Evolutionary conservation across 192 early-diverging fungal species (phyloP).

Genomic region (Entomortierella parvispora): DNA sequence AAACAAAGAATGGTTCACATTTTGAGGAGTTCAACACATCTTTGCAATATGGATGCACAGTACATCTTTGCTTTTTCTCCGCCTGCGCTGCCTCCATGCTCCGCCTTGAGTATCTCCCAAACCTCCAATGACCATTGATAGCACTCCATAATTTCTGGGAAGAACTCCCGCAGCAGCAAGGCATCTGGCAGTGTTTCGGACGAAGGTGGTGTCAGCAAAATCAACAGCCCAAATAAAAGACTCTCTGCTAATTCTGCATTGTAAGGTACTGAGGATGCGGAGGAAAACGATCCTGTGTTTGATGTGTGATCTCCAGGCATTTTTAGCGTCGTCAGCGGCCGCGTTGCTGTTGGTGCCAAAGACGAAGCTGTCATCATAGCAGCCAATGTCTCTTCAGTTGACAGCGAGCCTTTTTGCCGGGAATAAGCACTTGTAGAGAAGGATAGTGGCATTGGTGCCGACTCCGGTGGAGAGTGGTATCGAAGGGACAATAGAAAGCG

Average conservation of each 20-base stretch:
- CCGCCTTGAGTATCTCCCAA: conserved; percentile 23
- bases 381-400: too few species aligned
- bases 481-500: conserved; percentile 36
- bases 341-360: conserved; percentile 9
- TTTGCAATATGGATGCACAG: conserved; percentile 32
- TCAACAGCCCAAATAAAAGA: conserved; percentile 30
- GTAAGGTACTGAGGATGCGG: background rate
- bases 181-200: conserved; percentile 17
- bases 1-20: background rate
- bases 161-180: conserved; percentile 30
- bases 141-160: conserved; percentile 37
- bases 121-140: conserved; percentile 44
- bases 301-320: conserved; percentile 13
- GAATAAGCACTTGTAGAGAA: background rate
- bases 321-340: conserved; percentile 25
- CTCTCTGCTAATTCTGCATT: conserved; percentile 31
- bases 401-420: too few species aligned
- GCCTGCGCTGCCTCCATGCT: background rate
- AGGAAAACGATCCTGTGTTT: background rate
- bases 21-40: conserved; percentile 32
- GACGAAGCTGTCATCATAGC: background rate
- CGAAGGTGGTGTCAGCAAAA: conserved; percentile 39
- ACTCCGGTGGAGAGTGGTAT: conserved; percentile 22
- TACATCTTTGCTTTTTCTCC: conserved; percentile 34
- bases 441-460: background rate